These are phyloP conservation scores for Gossypium gossypioides DNA, from an alignment of 441 rosid species.

Conservation along the genomic window DNA sequence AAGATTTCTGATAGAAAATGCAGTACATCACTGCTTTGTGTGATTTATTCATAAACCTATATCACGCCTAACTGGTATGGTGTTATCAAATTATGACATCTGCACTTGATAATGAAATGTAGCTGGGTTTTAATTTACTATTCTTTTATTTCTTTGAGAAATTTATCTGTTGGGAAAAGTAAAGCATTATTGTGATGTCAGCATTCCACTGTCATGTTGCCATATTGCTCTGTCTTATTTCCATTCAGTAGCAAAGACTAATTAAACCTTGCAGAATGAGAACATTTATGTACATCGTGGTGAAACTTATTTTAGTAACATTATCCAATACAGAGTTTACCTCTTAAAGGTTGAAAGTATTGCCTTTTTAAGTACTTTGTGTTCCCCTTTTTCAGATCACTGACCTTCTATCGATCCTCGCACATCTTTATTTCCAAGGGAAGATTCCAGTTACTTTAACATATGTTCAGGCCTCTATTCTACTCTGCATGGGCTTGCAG, in stretches of 20 bases:
- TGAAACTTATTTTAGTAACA: neutral
- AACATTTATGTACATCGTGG: neutral
- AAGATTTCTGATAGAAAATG: slow-evolving; percentile 13
- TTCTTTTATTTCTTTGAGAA: neutral
- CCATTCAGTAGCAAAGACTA: neutral
- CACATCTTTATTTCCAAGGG: slow-evolving; percentile 67
- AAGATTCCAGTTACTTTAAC: slow-evolving; percentile 74
- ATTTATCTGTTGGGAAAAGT: neutral
- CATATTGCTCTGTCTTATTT: neutral
- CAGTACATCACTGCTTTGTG: neutral
- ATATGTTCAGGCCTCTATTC: slow-evolving; percentile 71
- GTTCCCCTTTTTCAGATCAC: slow-evolving; percentile 37
- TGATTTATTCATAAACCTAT: slow-evolving; percentile 2
- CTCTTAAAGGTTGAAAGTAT: neutral
- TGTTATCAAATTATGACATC: neutral
- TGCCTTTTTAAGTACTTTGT: neutral
- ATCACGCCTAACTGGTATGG: neutral
- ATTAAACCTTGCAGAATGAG: neutral
- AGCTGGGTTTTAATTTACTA: neutral
- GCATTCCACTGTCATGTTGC: neutral
- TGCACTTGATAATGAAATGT: neutral
- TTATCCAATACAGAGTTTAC: neutral
- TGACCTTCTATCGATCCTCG: slow-evolving; percentile 56
- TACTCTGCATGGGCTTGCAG: slow-evolving; percentile 83
- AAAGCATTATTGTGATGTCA: neutral